Evolutionary conservation across 1,139 yeast species (phyloP).

Genomic region (Martiniozyma asiatica): DNA sequence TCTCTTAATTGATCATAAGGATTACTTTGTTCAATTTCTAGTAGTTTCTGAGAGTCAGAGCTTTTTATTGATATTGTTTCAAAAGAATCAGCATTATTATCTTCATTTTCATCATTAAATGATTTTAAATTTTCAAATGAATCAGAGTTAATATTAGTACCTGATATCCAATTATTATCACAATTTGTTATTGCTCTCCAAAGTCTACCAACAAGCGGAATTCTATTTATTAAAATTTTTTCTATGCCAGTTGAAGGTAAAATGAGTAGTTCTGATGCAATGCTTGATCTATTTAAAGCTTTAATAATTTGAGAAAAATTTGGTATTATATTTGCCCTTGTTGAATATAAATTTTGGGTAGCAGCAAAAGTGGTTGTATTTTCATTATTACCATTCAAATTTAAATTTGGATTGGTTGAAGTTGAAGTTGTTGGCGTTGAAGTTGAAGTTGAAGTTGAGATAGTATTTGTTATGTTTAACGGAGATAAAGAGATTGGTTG

Average conservation of each 20-base stretch:
- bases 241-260: conserved; percentile 14
- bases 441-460: too few species aligned
- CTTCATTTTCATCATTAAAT: conserved; percentile 8
- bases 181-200: conserved; percentile 23
- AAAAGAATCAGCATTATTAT: conserved; percentile 8
- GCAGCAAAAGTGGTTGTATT: too few species aligned
- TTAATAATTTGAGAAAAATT: conserved; percentile 7
- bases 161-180: conserved; percentile 7
- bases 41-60: conserved; percentile 11
- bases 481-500: too few species aligned
- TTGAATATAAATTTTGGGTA: too few species aligned
- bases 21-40: conserved; percentile 12
- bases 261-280: conserved; percentile 16
- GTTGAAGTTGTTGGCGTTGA: not conserved
- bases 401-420: not conserved
- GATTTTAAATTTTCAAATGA: too few species aligned
- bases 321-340: conserved; percentile 1
- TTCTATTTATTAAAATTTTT: conserved; percentile 12
- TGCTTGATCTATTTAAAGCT: conserved; percentile 17
- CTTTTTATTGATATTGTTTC: conserved; percentile 3
- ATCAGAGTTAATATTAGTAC: not conserved
- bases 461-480: too few species aligned
- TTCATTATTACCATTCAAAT: conserved; percentile 6
- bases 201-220: conserved; percentile 14
- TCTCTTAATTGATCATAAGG: conserved; percentile 9